These are phyloP conservation scores for Lyophyllum atratum DNA, from an alignment of 768 basidiomycete genomes.

Conservation along the genomic window DNA sequence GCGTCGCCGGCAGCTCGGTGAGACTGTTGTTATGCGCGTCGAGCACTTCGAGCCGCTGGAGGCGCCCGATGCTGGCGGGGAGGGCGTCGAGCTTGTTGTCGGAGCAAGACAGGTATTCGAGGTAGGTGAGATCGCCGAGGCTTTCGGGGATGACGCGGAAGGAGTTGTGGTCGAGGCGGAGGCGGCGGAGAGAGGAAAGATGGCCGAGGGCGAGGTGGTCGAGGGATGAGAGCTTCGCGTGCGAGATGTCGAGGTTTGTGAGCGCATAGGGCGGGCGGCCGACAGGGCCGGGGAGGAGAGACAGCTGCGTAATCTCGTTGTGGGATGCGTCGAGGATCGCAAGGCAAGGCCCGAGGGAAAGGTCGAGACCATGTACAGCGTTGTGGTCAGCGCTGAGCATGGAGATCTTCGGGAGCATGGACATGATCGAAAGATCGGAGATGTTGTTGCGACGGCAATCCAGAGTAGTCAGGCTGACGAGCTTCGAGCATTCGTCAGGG, in stretches of 20 bases:
- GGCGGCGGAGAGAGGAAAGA: slow-evolving; percentile 66
- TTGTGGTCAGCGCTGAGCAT: slow-evolving; percentile 82
- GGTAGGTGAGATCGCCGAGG: slow-evolving; percentile 69
- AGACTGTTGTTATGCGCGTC: slow-evolving; percentile 94
- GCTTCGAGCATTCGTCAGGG: slow-evolving; percentile 56
- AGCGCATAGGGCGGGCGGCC: slow-evolving; percentile 52
- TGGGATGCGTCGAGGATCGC: slow-evolving; percentile 73
- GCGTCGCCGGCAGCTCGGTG: slow-evolving; percentile 64
- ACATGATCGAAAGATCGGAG: slow-evolving; percentile 69
- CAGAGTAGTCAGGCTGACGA: slow-evolving; percentile 65
- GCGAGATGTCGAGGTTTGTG: slow-evolving; percentile 81
- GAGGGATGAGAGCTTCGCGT: slow-evolving; percentile 84
- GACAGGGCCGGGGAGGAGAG: slow-evolving; percentile 53
- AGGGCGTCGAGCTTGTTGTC: slow-evolving; percentile 84
- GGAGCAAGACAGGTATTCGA: slow-evolving; percentile 81
- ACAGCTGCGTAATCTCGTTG: slow-evolving; percentile 87
- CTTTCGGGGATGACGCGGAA: slow-evolving; percentile 85
- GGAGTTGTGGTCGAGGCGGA: slow-evolving; percentile 85
- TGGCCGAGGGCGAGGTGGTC: slow-evolving; percentile 74
- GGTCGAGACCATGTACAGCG: slow-evolving; percentile 74
- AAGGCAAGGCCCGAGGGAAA: slow-evolving; percentile 70
- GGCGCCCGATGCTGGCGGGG: slow-evolving; percentile 72
- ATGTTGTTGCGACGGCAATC: slow-evolving; percentile 90
- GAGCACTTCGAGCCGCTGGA: slow-evolving; percentile 73
- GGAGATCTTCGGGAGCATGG: slow-evolving; percentile 68